Evolutionary conservation across 2,329 filamentous ascomycete species (phyloP).

Genomic region (Colletotrichum echinochloae): DNA sequence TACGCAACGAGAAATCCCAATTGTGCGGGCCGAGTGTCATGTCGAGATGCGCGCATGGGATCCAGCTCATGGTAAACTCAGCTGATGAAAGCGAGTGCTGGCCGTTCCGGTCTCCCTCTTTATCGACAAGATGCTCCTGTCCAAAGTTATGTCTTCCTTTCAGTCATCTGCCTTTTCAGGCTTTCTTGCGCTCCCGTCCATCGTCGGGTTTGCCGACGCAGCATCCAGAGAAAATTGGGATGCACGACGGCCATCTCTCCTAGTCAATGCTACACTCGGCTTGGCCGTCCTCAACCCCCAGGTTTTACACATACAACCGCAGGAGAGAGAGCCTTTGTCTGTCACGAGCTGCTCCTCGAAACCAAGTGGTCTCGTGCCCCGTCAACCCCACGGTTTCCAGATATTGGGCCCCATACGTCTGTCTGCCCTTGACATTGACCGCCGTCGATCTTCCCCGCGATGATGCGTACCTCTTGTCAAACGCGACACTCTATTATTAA

Average conservation of each 20-base stretch:
- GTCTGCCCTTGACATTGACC: not conserved
- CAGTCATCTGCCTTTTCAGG: not conserved
- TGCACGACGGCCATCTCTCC: not conserved
- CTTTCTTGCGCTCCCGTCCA: not conserved
- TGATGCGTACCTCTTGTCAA: not conserved
- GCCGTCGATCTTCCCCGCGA: conserved; percentile 17
- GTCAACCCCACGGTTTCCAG: not conserved
- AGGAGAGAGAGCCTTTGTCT: not conserved
- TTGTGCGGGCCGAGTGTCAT: not conserved
- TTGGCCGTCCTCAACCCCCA: not conserved
- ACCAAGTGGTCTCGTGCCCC: conserved; percentile 1
- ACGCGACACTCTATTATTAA: not conserved
- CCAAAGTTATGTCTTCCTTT: too few relatives aligned
- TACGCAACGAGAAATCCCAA: conserved; percentile 6
- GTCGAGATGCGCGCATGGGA: not conserved
- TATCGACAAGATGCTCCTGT: not conserved
- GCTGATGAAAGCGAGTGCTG: conserved; percentile 3
- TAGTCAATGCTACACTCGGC: not conserved
- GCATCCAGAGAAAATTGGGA: not conserved
- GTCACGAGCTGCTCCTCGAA: not conserved
- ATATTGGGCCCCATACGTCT: not conserved
- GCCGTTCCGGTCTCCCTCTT: not conserved
- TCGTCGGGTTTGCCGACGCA: not conserved
- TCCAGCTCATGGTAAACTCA: not conserved
- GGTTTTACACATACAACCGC: too few relatives aligned